Conservation (phyloP, 2,329 filamentous ascomycete species). For the Ceratocystis lukuohia region DNA sequence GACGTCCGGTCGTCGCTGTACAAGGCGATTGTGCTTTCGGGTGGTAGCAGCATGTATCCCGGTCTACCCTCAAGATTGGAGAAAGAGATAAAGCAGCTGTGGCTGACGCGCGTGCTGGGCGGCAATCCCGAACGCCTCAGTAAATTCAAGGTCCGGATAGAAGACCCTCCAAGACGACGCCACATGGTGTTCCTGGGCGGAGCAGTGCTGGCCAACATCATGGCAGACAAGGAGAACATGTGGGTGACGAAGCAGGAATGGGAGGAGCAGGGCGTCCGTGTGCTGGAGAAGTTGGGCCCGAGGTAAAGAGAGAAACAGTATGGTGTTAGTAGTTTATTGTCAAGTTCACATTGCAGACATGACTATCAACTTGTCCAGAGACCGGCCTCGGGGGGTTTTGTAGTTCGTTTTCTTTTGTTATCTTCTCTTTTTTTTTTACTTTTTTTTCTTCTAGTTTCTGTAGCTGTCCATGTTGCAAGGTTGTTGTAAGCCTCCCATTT, state of each 20-base stretch:
- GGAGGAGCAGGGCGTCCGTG: constrained; percentile 77
- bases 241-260: constrained; percentile 97
- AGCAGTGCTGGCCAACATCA: constrained; percentile 93
- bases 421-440: not conserved
- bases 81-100: constrained; percentile 97
- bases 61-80: constrained; percentile 87
- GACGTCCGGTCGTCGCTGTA: constrained; percentile 88
- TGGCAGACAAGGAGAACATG: constrained; percentile 98
- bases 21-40: constrained; percentile 93
- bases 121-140: constrained; percentile 85
- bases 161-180: constrained; percentile 85
- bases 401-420: not conserved
- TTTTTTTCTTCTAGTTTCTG: not conserved
- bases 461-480: not conserved
- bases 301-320: constrained; percentile 40
- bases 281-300: constrained; percentile 84
- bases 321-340: not conserved
- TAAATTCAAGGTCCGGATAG: constrained; percentile 99
- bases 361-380: not conserved
- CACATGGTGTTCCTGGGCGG: constrained; percentile 99
- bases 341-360: not conserved
- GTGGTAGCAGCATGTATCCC: constrained; percentile 97
- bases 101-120: constrained; percentile 80
- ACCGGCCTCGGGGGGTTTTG: not conserved
- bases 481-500: not conserved